Evolutionary conservation across 768 basidiomycete genomes (phyloP), one percentile per base, ranked within the genome.

Genomic region (Phanerochaete sordida): DNA sequence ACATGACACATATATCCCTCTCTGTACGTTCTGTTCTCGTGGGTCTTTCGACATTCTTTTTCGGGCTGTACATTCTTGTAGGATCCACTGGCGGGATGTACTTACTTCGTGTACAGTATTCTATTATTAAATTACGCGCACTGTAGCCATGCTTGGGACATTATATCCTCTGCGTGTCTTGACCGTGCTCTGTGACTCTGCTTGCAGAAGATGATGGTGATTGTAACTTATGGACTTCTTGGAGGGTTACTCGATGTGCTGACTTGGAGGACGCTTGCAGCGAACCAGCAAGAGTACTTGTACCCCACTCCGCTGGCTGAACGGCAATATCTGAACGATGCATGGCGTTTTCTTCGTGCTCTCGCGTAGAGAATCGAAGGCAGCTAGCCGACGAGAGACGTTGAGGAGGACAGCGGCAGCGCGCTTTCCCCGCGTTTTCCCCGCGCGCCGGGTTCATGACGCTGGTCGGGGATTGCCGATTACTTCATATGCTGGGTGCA

Each of bases 391-490:
- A n/a, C n/a, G n/a, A n/a, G n/a, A n/a, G n/a, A n/a, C n/a, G n/a
- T n/a, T n/a, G n/a, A n/a, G n/a, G n/a, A n/a, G n/a, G n/a, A n/a
- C n/a, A n/a, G n/a, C n/a, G n/a, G n/a, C n/a, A n/a, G n/a, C n/a
- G n/a, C n/a, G n/a, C 48, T 49, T 28, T 51, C 30, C n/a, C 50
- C 30, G 50, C 27, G 7, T 21, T 4, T 43, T 43, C 39, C 39
- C 39, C 39, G 39, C 39, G 33, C 13, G 33, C 33, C 24, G 39
- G 4, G 15, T 48, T 48, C 37, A 54, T 54, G 30, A 56, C 59
- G 55, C 59, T 46, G 39, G 44, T 53, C 59, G 59, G 59, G 24
- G 49, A 19, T 3, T 37, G 53, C 59, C 59, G 59, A 61, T 61
- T 48, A 56, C 59, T 56, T 39, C 35, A 37, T 56, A 54, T 45